These are phyloP conservation scores for Ophiostoma pallidulum DNA, from an alignment of 2,329 filamentous ascomycete species.

Conservation along the genomic window DNA sequence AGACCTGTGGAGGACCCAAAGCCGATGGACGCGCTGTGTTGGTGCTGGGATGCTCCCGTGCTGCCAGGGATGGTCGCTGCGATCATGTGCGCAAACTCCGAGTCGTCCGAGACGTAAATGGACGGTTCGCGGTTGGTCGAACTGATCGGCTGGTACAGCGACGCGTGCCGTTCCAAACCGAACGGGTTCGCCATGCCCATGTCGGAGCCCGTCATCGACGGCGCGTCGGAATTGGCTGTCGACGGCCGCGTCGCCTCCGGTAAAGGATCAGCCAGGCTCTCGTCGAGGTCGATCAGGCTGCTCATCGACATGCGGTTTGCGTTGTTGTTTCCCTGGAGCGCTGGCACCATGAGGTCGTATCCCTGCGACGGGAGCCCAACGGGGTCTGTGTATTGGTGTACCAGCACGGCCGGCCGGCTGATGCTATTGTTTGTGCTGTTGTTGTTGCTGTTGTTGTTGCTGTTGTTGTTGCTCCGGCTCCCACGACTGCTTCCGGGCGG, in stretches of 20 bases:
- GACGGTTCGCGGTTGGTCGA: slow-evolving; percentile 42
- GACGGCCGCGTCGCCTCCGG: slow-evolving; percentile 45
- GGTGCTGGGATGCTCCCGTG: too few relatives aligned
- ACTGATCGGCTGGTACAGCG: slow-evolving; percentile 34
- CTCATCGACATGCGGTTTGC: slow-evolving; percentile 28
- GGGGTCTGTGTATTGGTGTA: slow-evolving; percentile 41
- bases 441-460: not conserved
- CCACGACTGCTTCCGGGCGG: slow-evolving; percentile 6
- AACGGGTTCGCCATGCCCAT: slow-evolving; percentile 48
- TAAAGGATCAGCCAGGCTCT: slow-evolving; percentile 33
- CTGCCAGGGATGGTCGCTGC: slow-evolving; percentile 1
- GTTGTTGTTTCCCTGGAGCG: slow-evolving; percentile 1
- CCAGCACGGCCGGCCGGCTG: slow-evolving; percentile 17
- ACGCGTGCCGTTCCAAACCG: slow-evolving; percentile 53
- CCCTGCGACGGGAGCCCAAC: slow-evolving; percentile 28
- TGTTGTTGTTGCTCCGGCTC: slow-evolving; percentile 2
- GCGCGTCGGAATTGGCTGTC: slow-evolving; percentile 50
- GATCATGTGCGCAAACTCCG: slow-evolving; percentile 34
- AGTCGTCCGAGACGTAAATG: slow-evolving; percentile 53
- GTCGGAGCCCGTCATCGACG: slow-evolving; percentile 47
- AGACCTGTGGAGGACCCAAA: not conserved
- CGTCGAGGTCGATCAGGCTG: slow-evolving; percentile 29
- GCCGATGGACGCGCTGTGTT: too few relatives aligned
- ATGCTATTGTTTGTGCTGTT: slow-evolving; percentile 6
- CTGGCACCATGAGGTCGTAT: slow-evolving; percentile 26